These are phyloP conservation scores for Cutaneotrichosporon mucoides DNA, from an alignment of 1,284 basidiomycete species.

Conservation along the genomic window DNA sequence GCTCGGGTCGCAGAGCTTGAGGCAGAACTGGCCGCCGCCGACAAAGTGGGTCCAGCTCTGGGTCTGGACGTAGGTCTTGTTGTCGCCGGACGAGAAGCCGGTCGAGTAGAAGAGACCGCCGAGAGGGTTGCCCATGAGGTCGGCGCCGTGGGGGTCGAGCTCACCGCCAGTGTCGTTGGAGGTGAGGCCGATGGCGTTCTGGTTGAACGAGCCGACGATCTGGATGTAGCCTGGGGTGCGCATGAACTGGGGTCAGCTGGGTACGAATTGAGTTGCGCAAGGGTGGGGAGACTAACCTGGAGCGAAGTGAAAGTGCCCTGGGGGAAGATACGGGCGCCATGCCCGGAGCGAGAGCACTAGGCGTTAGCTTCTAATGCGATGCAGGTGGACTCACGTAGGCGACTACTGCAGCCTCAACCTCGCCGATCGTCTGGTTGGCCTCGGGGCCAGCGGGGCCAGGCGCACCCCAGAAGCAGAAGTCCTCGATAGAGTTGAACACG, in stretches of 20 bases:
- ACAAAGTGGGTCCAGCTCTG: constrained; percentile 53
- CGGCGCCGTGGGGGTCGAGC: constrained; percentile 51
- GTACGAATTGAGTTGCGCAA: neutral
- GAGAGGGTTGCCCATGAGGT: constrained; percentile 52
- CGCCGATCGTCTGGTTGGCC: constrained; percentile 49
- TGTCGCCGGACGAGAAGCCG: constrained; percentile 15
- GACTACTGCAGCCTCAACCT: constrained; percentile 55
- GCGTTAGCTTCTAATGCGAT: neutral
- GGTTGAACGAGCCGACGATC: constrained; percentile 51
- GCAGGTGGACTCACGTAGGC: constrained; percentile 34
- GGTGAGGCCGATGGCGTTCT: constrained; percentile 51
- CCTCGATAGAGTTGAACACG: constrained; percentile 45
- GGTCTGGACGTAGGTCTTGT: constrained; percentile 22
- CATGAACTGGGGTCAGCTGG: constrained; percentile 30
- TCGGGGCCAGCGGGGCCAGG: constrained; percentile 26
- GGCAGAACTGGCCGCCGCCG: constrained; percentile 56
- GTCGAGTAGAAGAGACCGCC: constrained; percentile 43
- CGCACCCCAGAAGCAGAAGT: constrained; percentile 54
- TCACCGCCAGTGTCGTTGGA: constrained; percentile 50
- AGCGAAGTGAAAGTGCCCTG: constrained; percentile 37
- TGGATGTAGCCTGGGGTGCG: constrained; percentile 47
- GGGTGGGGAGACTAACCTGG: constrained; percentile 9
- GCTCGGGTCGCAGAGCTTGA: constrained; percentile 62
- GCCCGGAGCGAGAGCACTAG: constrained; percentile 55
- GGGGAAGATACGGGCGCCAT: constrained; percentile 50